A percentile compares a stretch with the other conserved stretches of the same genome.
Evolutionary conservation across 2,329 filamentous ascomycete genomes (phyloP).

Genomic region (Phaeoacremonium minimum): DNA sequence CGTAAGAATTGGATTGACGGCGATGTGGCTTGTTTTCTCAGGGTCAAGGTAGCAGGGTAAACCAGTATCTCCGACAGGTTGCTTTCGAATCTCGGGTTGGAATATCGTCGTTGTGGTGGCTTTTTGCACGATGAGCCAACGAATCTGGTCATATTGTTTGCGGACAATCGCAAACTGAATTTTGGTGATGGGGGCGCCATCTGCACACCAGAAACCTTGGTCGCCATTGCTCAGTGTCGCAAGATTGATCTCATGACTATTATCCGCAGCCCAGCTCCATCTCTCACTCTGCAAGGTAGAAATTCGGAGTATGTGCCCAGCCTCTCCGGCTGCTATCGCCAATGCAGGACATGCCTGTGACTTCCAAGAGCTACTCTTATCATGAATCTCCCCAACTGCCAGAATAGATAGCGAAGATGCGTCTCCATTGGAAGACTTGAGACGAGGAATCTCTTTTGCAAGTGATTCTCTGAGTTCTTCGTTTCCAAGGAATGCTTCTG

Average conservation of each 20-base stretch:
- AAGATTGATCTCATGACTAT: constrained; percentile 40
- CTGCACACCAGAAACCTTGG: constrained; percentile 51
- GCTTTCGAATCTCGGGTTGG: constrained; percentile 42
- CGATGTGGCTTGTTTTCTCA: constrained; percentile 43
- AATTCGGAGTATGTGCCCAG: constrained; percentile 54
- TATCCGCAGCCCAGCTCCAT: constrained; percentile 49
- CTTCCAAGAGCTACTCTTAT: constrained; percentile 24
- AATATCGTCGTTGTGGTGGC: constrained; percentile 46
- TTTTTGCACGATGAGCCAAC: constrained; percentile 53
- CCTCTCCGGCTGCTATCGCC: constrained; percentile 49
- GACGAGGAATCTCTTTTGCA: no score
- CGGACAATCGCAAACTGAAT: constrained; percentile 42
- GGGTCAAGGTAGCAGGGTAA: constrained; percentile 10
- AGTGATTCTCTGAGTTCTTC: constrained; percentile 8
- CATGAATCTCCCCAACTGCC: constrained; percentile 49
- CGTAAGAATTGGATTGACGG: constrained; percentile 48
- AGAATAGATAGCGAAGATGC: constrained; percentile 34
- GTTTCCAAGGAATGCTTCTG: constrained; percentile 41
- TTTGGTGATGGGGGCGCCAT: constrained; percentile 42
- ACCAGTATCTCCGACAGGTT: constrained; percentile 22
- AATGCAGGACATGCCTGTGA: constrained; percentile 28
- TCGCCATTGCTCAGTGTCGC: constrained; percentile 34
- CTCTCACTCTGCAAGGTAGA: constrained; percentile 42
- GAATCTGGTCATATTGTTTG: constrained; percentile 28
- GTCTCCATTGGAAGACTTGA: constrained; percentile 15